phyloP scores from a whole-genome alignment of 164 flowering plant species.

The Stephania japonica region DNA sequence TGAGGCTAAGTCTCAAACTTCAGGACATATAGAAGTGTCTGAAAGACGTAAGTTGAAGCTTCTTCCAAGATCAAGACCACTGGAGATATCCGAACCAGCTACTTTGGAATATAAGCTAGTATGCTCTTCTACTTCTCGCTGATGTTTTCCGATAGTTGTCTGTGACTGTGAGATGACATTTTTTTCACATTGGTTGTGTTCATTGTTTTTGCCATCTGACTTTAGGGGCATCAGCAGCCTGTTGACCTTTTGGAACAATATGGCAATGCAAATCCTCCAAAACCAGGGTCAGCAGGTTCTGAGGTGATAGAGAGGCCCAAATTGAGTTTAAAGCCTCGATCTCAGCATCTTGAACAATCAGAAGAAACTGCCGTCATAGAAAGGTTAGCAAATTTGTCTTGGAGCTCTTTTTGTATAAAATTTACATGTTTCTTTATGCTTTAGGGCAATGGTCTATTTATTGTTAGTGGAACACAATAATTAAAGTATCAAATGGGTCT shows the following conservation, averaged over 20 bases:
- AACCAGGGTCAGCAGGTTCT: constrained; percentile 32
- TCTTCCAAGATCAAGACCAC: constrained; percentile 68
- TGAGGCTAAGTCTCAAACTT: constrained; percentile 28
- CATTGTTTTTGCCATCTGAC: constrained; percentile 4
- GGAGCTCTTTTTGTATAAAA: background rate
- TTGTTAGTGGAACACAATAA: background rate
- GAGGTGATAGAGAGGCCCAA: constrained; percentile 65
- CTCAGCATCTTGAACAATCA: constrained; percentile 49
- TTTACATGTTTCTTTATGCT: background rate
- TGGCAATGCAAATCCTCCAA: constrained; percentile 29
- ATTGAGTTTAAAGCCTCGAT: constrained; percentile 68
- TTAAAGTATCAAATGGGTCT: background rate
- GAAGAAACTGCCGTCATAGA: constrained; percentile 40
- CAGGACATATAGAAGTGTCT: constrained; percentile 31
- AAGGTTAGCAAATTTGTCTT: constrained; percentile 40
- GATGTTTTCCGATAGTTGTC: background rate
- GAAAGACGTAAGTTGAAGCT: constrained; percentile 82
- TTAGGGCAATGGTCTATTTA: background rate
- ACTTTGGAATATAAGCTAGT: constrained; percentile 52
- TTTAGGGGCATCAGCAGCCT: constrained; percentile 28
- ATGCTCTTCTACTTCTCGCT: constrained; percentile 3
- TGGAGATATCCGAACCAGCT: constrained; percentile 41
- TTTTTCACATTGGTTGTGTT: background rate
- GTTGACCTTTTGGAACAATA: constrained; percentile 26
- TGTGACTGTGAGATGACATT: background rate